Evolutionary conservation across 2,329 filamentous ascomycete genomes (phyloP).

Genomic region (Venturia asperata): DNA sequence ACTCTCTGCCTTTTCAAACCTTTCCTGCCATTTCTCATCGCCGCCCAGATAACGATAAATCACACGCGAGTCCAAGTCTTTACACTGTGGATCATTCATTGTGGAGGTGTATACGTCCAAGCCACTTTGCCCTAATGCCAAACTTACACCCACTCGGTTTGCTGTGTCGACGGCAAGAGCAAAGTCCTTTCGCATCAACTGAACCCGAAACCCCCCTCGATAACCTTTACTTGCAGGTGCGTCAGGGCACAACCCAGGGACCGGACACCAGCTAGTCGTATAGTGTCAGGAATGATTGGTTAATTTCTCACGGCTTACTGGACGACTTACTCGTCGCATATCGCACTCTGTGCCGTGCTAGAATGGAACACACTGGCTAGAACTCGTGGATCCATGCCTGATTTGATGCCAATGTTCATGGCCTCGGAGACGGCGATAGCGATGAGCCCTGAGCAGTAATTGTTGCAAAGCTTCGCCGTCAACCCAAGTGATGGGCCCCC

Average conservation of each 20-base stretch:
- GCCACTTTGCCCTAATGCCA: slow-evolving; percentile 45
- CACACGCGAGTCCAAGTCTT: slow-evolving; percentile 50
- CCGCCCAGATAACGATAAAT: slow-evolving; percentile 52
- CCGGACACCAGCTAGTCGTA: slow-evolving; percentile 38
- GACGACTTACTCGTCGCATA: slow-evolving; percentile 36
- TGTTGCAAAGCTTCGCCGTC: slow-evolving; percentile 54
- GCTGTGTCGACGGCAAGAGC: slow-evolving; percentile 49
- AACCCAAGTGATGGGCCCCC: slow-evolving; percentile 50
- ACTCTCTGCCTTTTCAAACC: neutral
- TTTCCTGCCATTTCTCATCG: slow-evolving; percentile 43
- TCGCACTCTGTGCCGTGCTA: slow-evolving; percentile 46
- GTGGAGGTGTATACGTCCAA: slow-evolving; percentile 47
- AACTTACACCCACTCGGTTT: slow-evolving; percentile 43
- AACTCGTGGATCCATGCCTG: slow-evolving; percentile 49
- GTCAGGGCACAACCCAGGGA: slow-evolving; percentile 43
- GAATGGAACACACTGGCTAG: slow-evolving; percentile 47
- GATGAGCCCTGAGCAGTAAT: slow-evolving; percentile 54
- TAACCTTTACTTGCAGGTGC: slow-evolving; percentile 45
- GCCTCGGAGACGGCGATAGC: slow-evolving; percentile 53
- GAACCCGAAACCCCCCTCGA: slow-evolving; percentile 50
- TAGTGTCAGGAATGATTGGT: neutral
- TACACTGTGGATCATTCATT: slow-evolving; percentile 45
- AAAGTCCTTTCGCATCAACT: slow-evolving; percentile 56
- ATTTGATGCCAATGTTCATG: slow-evolving; percentile 53
- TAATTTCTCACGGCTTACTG: neutral